Base-by-base conservation (phyloP, 2,329 filamentous ascomycete genomes). In the Arthrinium puccinioides region DNA sequence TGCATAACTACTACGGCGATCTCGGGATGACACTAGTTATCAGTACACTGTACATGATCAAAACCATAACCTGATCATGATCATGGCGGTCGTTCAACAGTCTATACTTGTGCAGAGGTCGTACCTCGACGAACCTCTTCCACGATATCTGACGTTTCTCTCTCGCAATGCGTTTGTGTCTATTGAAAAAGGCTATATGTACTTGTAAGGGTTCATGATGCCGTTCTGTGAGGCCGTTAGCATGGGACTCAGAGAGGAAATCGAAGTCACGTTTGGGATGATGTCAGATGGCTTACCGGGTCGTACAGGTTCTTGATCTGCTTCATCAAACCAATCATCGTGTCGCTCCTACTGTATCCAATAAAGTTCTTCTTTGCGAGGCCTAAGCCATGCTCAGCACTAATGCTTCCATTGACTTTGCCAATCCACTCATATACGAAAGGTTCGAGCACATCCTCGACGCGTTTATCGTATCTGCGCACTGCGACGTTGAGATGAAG, bases 151-250 rank as follows among this genome's bases (percentile, higher is more conserved):
- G n/a, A n/a, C n/a, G n/a, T n/a, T n/a, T n/a, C n/a, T n/a, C n/a
- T n/a, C n/a, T n/a, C n/a, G n/a, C n/a, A n/a, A n/a, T n/a, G n/a
- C n/a, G n/a, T n/a, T n/a, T n/a, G n/a, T n/a, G n/a, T n/a, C n/a
- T n/a, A n/a, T n/a, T n/a, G n/a, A n/a, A n/a, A n/a, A n/a, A n/a
- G n/a, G n/a, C 36, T 63, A 82, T 48, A 97, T 84, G 61, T 96
- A 97, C 66, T 97, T 97, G 71, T 97, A 97, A 1, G 90, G 90
- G 65, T 96, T 97, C 87, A 97, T 94, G 63, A 97, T 97, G 32
- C 88, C 89, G 50, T 95, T 95, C 87, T 94, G 52, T 16, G n/a
- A n/a, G n/a, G n/a, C n/a, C n/a, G n/a, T n/a, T n/a, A n/a, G n/a
- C n/a, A n/a, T n/a, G n/a, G n/a, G n/a, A n/a, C n/a, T n/a, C n/a